Percentiles rank a stretch among this genome's conserved stretches.
These are phyloP conservation scores for Penicillium manginii DNA, from an alignment of 495 filamentous ascomycete species.

Conservation along the genomic window DNA sequence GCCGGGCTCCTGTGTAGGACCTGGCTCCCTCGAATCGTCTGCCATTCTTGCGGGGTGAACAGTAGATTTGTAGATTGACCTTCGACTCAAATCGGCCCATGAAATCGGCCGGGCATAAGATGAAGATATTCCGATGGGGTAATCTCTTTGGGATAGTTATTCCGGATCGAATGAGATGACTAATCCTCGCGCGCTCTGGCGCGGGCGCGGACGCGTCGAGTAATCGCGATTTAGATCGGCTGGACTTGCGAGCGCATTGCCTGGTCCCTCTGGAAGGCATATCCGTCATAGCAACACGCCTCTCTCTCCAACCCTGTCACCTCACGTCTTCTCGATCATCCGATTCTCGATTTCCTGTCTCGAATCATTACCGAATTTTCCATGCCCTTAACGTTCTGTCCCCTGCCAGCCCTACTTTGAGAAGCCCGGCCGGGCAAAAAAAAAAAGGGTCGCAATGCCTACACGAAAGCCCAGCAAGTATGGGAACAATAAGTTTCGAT, in stretches of 20 bases:
- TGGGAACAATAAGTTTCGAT: constrained; percentile 60
- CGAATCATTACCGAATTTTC: constrained; percentile 4
- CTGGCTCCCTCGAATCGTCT: constrained; percentile 53
- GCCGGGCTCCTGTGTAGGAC: constrained; percentile 15
- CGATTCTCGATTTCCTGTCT: constrained; percentile 1
- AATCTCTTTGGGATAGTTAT: constrained; percentile 31
- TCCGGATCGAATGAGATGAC: constrained; percentile 25
- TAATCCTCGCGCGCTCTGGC: constrained; percentile 34
- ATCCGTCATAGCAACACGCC: constrained; percentile 13
- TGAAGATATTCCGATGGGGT: constrained; percentile 24
- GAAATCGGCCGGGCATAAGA: constrained; percentile 16
- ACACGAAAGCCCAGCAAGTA: constrained; percentile 58
- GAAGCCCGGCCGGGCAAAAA: constrained; percentile 33
- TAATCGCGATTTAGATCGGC: constrained; percentile 23
- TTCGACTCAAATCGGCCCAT: neutral
- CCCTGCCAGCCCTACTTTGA: constrained; percentile 20
- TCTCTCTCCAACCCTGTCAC: constrained; percentile 1
- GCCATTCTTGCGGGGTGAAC: constrained; percentile 49
- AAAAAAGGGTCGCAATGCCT: constrained; percentile 53
- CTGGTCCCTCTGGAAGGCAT: constrained; percentile 20
- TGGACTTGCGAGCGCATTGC: constrained; percentile 28
- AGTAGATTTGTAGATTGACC: constrained; percentile 1
- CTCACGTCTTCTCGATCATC: constrained; percentile 2
- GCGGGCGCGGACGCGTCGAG: constrained; percentile 41
- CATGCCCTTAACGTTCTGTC: constrained; percentile 29